phyloP scores from a whole-genome alignment of 2,329 filamentous ascomycete genomes.

The Cephalotrichum gorgonifer region DNA sequence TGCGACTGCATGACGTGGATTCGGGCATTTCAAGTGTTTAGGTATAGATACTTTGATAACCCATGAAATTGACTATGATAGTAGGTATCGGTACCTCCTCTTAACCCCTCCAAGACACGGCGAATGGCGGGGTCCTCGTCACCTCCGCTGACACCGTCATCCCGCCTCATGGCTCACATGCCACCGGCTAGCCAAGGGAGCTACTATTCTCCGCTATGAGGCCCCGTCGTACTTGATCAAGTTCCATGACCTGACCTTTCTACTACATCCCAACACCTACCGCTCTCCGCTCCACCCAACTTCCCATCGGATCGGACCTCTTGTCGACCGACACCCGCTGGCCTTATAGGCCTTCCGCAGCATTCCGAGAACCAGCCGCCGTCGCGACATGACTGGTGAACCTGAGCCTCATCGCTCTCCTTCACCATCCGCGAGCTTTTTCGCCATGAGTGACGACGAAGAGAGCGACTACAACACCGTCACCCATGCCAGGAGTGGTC shows the following conservation, averaged over 20 bases:
- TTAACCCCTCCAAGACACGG: constrained; percentile 3
- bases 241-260: neutral
- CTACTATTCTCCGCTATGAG: neutral
- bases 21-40: neutral
- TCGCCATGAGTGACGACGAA: constrained; percentile 92
- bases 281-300: neutral
- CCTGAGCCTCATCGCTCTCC: constrained; percentile 23
- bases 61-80: too few species aligned
- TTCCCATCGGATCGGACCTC: constrained; percentile 3
- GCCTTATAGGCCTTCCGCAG: neutral
- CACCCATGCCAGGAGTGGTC: constrained; percentile 63
- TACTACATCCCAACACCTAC: neutral
- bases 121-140: constrained; percentile 1
- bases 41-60: neutral
- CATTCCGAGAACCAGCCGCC: constrained; percentile 1
- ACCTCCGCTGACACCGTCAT: constrained; percentile 4
- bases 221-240: neutral
- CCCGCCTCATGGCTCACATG: neutral
- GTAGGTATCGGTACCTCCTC: neutral
- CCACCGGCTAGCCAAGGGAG: neutral
- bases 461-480: constrained; percentile 94
- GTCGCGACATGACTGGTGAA: constrained; percentile 10
- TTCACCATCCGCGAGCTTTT: constrained; percentile 81
- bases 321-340: neutral
- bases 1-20: constrained; percentile 6